Evolutionary conservation across 2,329 filamentous ascomycete species (phyloP), one percentile per base, ranked within the genome.

Genomic region (Tolypocladium album): DNA sequence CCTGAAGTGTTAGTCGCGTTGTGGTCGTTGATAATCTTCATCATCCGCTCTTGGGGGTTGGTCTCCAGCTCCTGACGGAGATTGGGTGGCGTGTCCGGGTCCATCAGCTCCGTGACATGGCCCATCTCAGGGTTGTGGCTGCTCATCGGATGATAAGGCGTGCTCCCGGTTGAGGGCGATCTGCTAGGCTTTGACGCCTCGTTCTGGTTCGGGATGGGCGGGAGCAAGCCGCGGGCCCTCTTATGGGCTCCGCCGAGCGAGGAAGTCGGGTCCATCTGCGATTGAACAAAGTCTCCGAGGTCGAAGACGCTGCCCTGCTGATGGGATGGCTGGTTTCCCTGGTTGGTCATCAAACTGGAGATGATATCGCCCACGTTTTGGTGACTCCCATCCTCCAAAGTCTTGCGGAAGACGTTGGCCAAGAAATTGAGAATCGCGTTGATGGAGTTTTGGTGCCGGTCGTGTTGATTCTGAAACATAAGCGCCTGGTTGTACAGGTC

Each of bases 401-500:
- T 96, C 69, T 95, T 88, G 64, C 96, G 89, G 75, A 97, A 99
- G 50, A 99, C 93, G 15, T 95, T 97, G 55, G 93, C 94, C 24
- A 99, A 82, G 73, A 99, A 97, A 57, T 92, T 96, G 50, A 99
- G 82, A 63, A 99, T 97, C n/a, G 93, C 93, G 69, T 97, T 97
- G 74, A 99, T 97, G 0, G 93, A 97, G 71, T 93, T 96, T 71
- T 99, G 94, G 69, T 99, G 94, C n/a, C 94, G 87, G 66, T 93
- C 92, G 69, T 97, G 93, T 70, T 96, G 86, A 61, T 85, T 89
- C 73, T 97, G 92, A 71, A 97, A 97, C 61, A 89, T 87, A 53
- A 89, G 82, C 0, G 93, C 92, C 73, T 97, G 92, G 60, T 89
- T 88, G 68, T 92, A 95, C 38, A 97, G 82, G 63, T 93, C 87